Evolutionary conservation across 2,329 filamentous ascomycete species (phyloP).

Genomic region (Beauveria medogensis): DNA sequence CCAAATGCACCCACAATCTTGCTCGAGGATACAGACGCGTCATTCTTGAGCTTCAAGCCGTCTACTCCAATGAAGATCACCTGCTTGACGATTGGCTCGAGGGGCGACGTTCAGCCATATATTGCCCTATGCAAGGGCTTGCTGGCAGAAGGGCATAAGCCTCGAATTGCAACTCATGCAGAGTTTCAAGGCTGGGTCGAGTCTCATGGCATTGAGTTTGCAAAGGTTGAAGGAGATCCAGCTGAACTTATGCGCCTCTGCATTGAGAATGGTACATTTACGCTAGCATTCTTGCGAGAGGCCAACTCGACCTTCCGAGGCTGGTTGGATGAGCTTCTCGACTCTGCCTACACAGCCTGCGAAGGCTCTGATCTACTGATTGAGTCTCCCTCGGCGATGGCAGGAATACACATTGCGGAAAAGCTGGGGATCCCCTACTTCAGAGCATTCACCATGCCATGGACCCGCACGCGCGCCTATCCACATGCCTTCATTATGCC

Average conservation of each 20-base stretch:
- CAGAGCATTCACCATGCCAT: slow-evolving; percentile 96
- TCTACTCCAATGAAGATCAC: slow-evolving; percentile 71
- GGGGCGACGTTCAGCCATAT: slow-evolving; percentile 95
- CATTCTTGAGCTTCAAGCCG: slow-evolving; percentile 87
- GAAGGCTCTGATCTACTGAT: slow-evolving; percentile 84
- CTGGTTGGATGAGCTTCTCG: slow-evolving; percentile 88
- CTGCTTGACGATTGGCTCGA: slow-evolving; percentile 89
- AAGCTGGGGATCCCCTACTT: slow-evolving; percentile 91
- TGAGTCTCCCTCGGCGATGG: slow-evolving; percentile 94
- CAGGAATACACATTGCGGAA: slow-evolving; percentile 94
- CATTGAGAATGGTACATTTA: slow-evolving; percentile 96
- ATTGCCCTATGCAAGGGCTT: slow-evolving; percentile 92
- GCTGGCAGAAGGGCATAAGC: slow-evolving; percentile 75
- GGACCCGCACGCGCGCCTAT: slow-evolving; percentile 91
- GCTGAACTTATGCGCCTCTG: slow-evolving; percentile 92
- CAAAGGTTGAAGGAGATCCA: slow-evolving; percentile 80
- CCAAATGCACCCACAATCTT: slow-evolving; percentile 64
- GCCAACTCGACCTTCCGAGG: slow-evolving; percentile 80
- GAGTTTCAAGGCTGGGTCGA: slow-evolving; percentile 88
- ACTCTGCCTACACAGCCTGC: slow-evolving; percentile 74
- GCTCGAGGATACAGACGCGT: slow-evolving; percentile 83
- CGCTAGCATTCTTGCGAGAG: slow-evolving; percentile 79
- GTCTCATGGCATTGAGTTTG: slow-evolving; percentile 90
- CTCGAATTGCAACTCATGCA: slow-evolving; percentile 81
- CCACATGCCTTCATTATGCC: slow-evolving; percentile 94